These are phyloP conservation scores for Cordia subcordata DNA, from an alignment of 257 asterid genomes.

Conservation along the genomic window DNA sequence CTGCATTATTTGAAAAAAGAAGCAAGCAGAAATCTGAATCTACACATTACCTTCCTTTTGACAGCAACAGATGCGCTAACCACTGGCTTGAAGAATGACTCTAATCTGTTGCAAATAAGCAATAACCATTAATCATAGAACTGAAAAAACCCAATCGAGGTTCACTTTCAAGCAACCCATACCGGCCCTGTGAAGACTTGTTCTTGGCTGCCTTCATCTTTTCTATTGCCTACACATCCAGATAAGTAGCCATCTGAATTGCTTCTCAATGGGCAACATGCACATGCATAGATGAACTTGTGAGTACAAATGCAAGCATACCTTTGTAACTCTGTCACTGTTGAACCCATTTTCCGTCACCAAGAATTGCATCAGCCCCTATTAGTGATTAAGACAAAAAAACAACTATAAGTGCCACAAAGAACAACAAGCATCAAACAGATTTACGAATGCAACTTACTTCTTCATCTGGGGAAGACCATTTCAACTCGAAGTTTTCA, in stretches of 20 bases:
- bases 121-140: neutral
- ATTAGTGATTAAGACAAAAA: conserved; percentile 16
- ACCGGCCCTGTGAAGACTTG: conserved; percentile 95
- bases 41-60: conserved; percentile 68
- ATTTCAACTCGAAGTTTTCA: conserved; percentile 73
- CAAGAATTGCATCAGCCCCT: conserved; percentile 84
- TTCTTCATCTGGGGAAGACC: conserved; percentile 97
- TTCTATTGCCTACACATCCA: conserved; percentile 65
- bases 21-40: neutral
- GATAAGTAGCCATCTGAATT: neutral
- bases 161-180: conserved; percentile 21
- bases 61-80: conserved; percentile 57
- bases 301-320: neutral
- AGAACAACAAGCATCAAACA: conserved; percentile 8
- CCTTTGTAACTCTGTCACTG: conserved; percentile 85
- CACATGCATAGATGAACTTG: neutral
- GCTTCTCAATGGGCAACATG: neutral
- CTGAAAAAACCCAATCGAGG: neutral
- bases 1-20: too few species aligned
- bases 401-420: conserved; percentile 9
- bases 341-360: conserved; percentile 97
- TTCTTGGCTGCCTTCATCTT: conserved; percentile 95
- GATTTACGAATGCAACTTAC: conserved; percentile 35
- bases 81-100: conserved; percentile 90
- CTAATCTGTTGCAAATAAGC: conserved; percentile 55